These are phyloP conservation scores for Eucalyptus cloeziana DNA, from an alignment of 345 rosid species.

Conservation along the genomic window DNA sequence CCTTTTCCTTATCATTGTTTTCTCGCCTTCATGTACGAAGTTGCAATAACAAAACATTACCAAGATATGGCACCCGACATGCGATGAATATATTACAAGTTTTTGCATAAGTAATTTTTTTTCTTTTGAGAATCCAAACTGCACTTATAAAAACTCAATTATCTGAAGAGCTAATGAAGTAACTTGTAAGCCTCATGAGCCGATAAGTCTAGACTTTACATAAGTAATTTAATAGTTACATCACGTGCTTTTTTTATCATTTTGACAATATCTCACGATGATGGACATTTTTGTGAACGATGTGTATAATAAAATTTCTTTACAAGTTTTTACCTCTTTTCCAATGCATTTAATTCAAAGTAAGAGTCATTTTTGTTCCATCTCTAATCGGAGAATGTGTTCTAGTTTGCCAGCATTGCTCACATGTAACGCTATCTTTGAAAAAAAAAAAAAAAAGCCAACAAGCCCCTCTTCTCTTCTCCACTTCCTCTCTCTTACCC, in stretches of 20 bases:
- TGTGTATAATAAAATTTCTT: not conserved
- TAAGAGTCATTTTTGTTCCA: not conserved
- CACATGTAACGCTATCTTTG: not conserved
- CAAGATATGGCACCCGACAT: not conserved
- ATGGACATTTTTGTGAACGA: not conserved
- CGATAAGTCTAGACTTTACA: not conserved
- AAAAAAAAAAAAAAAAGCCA: not conserved
- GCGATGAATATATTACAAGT: not conserved
- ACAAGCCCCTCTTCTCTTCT: not conserved
- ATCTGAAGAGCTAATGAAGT: not conserved
- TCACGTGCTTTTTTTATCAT: accelerated
- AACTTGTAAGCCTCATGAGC: not conserved
- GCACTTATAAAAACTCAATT: not conserved
- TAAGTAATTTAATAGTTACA: not conserved
- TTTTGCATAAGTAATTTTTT: not conserved
- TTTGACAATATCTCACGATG: accelerated
- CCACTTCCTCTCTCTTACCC: not conserved
- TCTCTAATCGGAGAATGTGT: not conserved
- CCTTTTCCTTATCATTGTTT: not conserved
- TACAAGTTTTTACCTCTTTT: accelerated
- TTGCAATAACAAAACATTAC: not conserved
- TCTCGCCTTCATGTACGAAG: not conserved
- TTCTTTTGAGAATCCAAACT: not conserved
- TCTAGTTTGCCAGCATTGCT: not conserved
- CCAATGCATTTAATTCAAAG: no score